Base-by-base conservation (phyloP, 129 eudicot species). In the Flaveria linearis region DNA sequence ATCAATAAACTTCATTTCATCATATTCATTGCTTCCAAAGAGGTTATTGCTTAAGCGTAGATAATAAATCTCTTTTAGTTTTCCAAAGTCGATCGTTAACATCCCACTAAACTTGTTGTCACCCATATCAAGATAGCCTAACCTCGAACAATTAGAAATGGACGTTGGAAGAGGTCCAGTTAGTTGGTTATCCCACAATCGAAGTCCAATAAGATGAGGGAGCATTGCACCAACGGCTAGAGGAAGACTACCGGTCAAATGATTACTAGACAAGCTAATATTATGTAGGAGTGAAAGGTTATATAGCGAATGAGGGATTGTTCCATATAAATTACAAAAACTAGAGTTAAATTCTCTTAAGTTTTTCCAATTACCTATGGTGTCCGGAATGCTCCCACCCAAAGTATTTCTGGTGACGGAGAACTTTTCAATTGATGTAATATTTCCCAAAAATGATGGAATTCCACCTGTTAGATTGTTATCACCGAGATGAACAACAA, bases 1-100 rank as follows among this genome's bases (percentile, higher is more conserved):
- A 51, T 65, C 50, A 11, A 76, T 25, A 17, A 65, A 76, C 39
- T 64, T 76, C 71, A 76, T 30, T n/a, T 76, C 73, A 65, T 50
- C 72, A 30, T 13, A 39, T 28, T 33, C 73, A 1, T 60, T 43
- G 36, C 26, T 46, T 50, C 80, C 73, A 22, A 25, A 51, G 22
- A 8, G 2, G 50, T 76, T 76, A 10, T 45, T 3, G n/a, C 9
- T 12, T 18, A 76, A 72, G 22, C 2, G 1, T 53, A 72, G 0
- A 1, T 0, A 7, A 9, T 1, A 0, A 5, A 76, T 12, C 33
- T 36, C 17, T 20, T 10, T 33, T 9, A 76, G 52, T 13, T 76
- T 65, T 76, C 25, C 12, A 76, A 66, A 51, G 43, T 66, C 41
- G 16, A 66, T 2, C 36, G 4, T 26, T 28, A 77, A 26, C 66